These are phyloP conservation scores for Stagonosporopsis vannaccii DNA, from an alignment of 2,329 filamentous ascomycete species.

Conservation along the genomic window DNA sequence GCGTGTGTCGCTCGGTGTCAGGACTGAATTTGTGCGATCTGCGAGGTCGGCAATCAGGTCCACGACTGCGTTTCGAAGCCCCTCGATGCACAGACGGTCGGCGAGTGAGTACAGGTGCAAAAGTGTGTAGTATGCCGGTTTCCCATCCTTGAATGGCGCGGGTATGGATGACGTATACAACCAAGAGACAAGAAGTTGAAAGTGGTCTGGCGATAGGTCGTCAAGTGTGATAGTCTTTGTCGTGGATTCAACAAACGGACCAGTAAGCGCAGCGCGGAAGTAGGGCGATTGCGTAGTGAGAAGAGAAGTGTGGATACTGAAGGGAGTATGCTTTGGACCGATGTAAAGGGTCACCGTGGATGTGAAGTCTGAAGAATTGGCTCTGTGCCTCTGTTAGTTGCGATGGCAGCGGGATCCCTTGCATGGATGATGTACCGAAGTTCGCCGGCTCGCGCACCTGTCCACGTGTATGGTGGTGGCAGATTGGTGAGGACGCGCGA, in stretches of 20 bases:
- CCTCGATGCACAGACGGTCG: conserved; percentile 57
- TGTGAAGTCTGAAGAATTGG: conserved; percentile 52
- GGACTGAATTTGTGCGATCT: conserved; percentile 58
- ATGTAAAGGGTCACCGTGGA: conserved; percentile 49
- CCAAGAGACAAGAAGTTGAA: conserved; percentile 61
- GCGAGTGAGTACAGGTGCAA: conserved; percentile 57
- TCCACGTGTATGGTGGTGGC: conserved; percentile 43
- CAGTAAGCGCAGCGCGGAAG: conserved; percentile 59
- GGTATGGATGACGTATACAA: conserved; percentile 55
- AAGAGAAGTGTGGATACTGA: conserved; percentile 58
- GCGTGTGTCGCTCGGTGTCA: conserved; percentile 58
- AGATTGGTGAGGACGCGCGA: conserved; percentile 36
- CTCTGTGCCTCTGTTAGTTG: conserved; percentile 29
- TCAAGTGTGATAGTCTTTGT: conserved; percentile 54
- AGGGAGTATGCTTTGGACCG: conserved; percentile 51
- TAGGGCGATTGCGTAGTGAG: conserved; percentile 58
- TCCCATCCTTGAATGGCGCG: conserved; percentile 54
- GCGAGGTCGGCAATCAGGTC: conserved; percentile 54
- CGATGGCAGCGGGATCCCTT: conserved; percentile 20
- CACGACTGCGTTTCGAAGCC: conserved; percentile 54
- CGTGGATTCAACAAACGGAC: conserved; percentile 55
- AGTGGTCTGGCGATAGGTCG: conserved; percentile 54
- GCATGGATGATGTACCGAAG: conserved; percentile 26
- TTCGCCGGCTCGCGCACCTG: conserved; percentile 24
- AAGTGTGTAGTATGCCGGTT: conserved; percentile 60